Evolutionary conservation across 805 yeast genomes (phyloP), one percentile per base, ranked within the genome.

Genomic region (Saturnispora silvae): DNA sequence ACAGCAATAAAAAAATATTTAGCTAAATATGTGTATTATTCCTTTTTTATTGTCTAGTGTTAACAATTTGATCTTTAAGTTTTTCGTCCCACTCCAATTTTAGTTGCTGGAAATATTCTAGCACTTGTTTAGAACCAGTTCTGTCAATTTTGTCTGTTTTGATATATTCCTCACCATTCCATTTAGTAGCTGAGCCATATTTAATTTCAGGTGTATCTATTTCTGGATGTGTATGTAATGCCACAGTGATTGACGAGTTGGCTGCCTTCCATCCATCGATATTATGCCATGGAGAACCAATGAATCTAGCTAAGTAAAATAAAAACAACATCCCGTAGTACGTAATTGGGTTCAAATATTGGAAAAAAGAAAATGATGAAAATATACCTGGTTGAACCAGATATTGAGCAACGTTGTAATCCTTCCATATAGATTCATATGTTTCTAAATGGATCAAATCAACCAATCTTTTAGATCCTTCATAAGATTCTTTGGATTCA

Each of bases 301-400:
- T 52, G 46, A 68, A 64, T 46, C 97, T 70, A 8, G 95, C 94
- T 6, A 86, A 29, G 56, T 85, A 86, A 53, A 92, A 92, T 54
- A 87, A 64, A 32, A 77, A 44, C 40, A 85, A 52, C 97, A 92
- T 92, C 10, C 94, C 94, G 46, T 81, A 75, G 53, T 75, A 83
- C 1, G 95, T 79, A 56, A 87, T 65, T 4, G 81, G 59, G 53
- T 85, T 86, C 54, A 92, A 68, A 48, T 70, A 82, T 47, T 76
- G 72, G 57, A 72, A 76, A 49, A 83, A 85, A 3, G 94, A 80
- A 43, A 78, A 78, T 37, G 94, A 80, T 17, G 80, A 79, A 58
- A 92, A 86, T 20, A 92, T 83, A 14, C 99, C 98, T 0, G 99
- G 99, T 42, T 92, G 96, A 4, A 82, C 76, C 24, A 89, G 61